Percentiles rank a stretch among this genome's conserved stretches.
phyloP scores from a whole-genome alignment of 2,329 filamentous ascomycete species.

The Decorospora gaudefroyi region DNA sequence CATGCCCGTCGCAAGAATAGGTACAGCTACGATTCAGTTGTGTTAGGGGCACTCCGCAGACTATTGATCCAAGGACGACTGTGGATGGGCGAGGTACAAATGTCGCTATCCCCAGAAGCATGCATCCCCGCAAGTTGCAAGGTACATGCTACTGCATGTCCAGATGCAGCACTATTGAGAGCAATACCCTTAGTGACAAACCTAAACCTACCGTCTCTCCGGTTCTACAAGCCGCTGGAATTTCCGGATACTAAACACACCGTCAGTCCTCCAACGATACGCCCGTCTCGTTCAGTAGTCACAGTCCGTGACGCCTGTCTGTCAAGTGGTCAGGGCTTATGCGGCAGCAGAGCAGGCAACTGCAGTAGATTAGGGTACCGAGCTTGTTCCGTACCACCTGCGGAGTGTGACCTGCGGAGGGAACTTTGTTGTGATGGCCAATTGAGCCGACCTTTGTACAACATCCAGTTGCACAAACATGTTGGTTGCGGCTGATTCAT shows the following conservation, averaged over 20 bases:
- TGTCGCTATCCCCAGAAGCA: too few species aligned
- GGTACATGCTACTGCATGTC: conserved; percentile 2
- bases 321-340: too few species aligned
- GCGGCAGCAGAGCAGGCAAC: conserved; percentile 8
- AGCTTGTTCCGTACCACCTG: conserved; percentile 4
- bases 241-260: conserved; percentile 3
- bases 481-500: conserved; percentile 15
- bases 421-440: conserved; percentile 9
- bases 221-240: conserved; percentile 5
- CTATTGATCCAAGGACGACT: too few species aligned
- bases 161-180: conserved; percentile 7
- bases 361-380: neutral
- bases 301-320: too few species aligned
- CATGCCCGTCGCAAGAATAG: conserved; percentile 5
- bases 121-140: neutral
- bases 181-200: conserved; percentile 5
- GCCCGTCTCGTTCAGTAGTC: neutral
- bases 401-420: conserved; percentile 6
- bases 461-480: conserved; percentile 8
- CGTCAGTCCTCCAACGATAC: neutral
- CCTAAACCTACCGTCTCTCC: conserved; percentile 4
- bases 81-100: too few species aligned
- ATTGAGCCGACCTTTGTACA: conserved; percentile 10
- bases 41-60: conserved; percentile 3
- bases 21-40: neutral